Evolutionary conservation across 1,284 basidiomycete genomes (phyloP).

Genomic region (Fistulinella cinereoalba): DNA sequence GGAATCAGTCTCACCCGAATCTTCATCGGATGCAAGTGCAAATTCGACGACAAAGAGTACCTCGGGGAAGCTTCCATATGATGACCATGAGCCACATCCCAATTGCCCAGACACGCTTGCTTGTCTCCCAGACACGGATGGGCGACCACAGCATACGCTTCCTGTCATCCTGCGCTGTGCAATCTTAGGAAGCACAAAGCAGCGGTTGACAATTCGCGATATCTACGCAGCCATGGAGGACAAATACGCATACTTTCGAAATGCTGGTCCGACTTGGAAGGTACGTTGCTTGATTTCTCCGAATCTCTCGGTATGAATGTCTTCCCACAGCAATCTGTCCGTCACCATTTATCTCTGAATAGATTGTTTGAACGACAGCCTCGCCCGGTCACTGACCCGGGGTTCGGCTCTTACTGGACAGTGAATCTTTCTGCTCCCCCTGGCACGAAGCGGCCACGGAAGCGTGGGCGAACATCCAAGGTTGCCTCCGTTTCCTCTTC

Average conservation of each 20-base stretch:
- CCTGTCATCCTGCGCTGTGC: constrained; percentile 79
- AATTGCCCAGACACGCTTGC: constrained; percentile 72
- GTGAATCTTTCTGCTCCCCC: constrained; percentile 76
- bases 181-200: constrained; percentile 69
- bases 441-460: constrained; percentile 76
- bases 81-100: constrained; percentile 59
- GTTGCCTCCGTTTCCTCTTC: constrained; percentile 31
- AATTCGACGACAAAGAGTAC: constrained; percentile 9
- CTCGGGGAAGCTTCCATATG: constrained; percentile 14
- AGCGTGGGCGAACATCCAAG: constrained; percentile 65
- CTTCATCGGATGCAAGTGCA: constrained; percentile 24
- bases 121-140: constrained; percentile 73
- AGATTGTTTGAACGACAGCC: constrained; percentile 75
- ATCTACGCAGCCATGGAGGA: constrained; percentile 81
- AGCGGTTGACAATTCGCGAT: constrained; percentile 75
- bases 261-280: constrained; percentile 79
- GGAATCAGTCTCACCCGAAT: constrained; percentile 23
- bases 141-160: constrained; percentile 74
- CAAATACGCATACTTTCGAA: constrained; percentile 76
- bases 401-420: constrained; percentile 82
- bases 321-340: constrained; percentile 69
- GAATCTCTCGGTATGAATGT: constrained; percentile 2
- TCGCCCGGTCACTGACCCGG: constrained; percentile 75
- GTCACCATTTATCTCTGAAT: constrained; percentile 77
- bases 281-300: constrained; percentile 35